Conservation (phyloP, 2,329 filamentous ascomycete genomes). For the Hymenoscyphus infarciens region DNA sequence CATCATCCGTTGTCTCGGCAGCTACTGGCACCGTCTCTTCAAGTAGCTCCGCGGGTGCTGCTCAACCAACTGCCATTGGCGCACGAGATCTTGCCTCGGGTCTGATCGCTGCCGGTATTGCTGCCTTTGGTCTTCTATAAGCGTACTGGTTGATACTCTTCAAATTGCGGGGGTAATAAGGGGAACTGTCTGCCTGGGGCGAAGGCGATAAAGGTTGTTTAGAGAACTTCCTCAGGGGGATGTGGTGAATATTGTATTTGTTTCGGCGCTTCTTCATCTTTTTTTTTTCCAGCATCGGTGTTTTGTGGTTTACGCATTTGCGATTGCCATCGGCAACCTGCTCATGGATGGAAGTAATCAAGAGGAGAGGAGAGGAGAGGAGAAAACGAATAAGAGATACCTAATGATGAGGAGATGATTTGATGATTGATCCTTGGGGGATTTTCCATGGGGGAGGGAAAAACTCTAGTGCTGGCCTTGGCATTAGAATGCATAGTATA, state of each 20-base stretch:
- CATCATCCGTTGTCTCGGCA: conserved; percentile 24
- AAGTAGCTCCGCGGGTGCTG: conserved; percentile 29
- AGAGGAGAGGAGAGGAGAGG: neutral
- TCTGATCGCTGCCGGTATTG: conserved; percentile 48
- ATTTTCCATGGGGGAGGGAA: neutral
- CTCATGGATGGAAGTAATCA: neutral
- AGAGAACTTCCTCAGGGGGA: neutral
- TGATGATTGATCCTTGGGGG: neutral
- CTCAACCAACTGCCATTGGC: conserved; percentile 27
- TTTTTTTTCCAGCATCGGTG: conserved; percentile 35
- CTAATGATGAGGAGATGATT: conserved; percentile 10
- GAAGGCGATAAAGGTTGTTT: conserved; percentile 12
- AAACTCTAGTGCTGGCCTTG: conserved; percentile 2
- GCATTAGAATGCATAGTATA: conserved; percentile 5
- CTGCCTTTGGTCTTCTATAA: conserved; percentile 56
- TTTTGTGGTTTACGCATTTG: conserved; percentile 28
- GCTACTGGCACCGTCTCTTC: conserved; percentile 20
- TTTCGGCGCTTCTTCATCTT: conserved; percentile 28
- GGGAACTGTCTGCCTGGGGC: conserved; percentile 8
- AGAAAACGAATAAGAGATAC: neutral
- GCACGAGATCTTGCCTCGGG: conserved; percentile 43
- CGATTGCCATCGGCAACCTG: conserved; percentile 17
- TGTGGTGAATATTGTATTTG: conserved; percentile 31
- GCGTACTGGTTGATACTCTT: neutral
- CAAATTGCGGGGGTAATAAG: neutral